Conservation (phyloP, 1,284 basidiomycete genomes). For the Coniophora puteana region DNA sequence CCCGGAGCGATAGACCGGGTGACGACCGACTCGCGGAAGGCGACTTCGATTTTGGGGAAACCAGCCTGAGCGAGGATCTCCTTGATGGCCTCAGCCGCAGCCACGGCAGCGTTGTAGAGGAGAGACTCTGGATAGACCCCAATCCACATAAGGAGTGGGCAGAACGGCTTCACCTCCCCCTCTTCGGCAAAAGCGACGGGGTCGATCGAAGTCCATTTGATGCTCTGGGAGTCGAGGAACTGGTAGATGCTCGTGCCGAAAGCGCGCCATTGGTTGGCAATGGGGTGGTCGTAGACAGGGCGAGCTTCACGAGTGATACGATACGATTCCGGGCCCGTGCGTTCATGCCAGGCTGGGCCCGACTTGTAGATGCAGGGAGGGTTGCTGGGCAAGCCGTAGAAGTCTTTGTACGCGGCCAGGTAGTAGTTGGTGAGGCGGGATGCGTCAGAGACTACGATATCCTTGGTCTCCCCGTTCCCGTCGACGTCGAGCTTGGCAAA, state of each 20-base stretch:
- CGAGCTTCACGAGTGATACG: conserved; percentile 26
- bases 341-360: conserved; percentile 23
- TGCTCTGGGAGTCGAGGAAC: conserved; percentile 14
- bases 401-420: conserved; percentile 25
- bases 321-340: conserved; percentile 22
- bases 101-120: conserved; percentile 19
- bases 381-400: conserved; percentile 17
- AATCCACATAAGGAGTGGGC: conserved; percentile 22
- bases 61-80: conserved; percentile 13
- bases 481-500: background rate
- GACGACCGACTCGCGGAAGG: conserved; percentile 1
- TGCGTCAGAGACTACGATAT: conserved; percentile 10
- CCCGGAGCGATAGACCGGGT: conserved; percentile 18
- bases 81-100: conserved; percentile 14
- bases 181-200: conserved; percentile 18
- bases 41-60: conserved; percentile 6
- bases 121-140: conserved; percentile 25
- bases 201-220: conserved; percentile 20
- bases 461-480: too few species aligned
- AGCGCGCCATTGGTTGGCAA: conserved; percentile 17
- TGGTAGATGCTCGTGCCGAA: conserved; percentile 17
- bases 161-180: conserved; percentile 10
- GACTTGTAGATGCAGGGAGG: conserved; percentile 27
- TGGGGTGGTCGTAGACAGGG: conserved; percentile 26
- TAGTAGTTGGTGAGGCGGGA: conserved; percentile 24